Evolutionary conservation across 208 protist genomes (phyloP).

Genomic region (Acanthamoeba lenticulata): DNA sequence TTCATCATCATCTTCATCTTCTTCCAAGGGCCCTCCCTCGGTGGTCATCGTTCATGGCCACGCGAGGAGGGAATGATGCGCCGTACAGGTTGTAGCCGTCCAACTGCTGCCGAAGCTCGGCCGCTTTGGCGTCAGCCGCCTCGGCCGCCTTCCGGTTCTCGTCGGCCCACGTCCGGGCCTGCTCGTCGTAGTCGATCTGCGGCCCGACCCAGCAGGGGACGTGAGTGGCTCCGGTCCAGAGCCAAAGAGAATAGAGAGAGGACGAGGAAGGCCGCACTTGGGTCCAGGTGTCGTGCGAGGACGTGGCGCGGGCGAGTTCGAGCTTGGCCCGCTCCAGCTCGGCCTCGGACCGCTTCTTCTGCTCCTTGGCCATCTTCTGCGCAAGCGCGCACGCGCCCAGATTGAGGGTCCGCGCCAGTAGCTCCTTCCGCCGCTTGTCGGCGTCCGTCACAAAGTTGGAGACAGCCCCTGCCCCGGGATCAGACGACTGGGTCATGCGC

Average conservation of each 20-base stretch:
- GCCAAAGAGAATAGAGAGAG: not conserved
- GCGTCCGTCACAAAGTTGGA: slow-evolving; percentile 77
- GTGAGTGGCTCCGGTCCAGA: not conserved
- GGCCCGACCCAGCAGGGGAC: too few species aligned
- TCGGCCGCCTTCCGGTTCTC: slow-evolving; percentile 4
- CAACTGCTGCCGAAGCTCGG: not conserved
- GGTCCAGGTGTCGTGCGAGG: slow-evolving; percentile 66
- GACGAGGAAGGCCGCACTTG: not conserved
- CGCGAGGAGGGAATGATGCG: not conserved
- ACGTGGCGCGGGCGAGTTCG: not conserved
- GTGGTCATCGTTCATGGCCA: too few species aligned
- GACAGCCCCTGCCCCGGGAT: slow-evolving; percentile 30
- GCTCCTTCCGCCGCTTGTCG: slow-evolving; percentile 72
- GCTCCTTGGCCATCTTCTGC: slow-evolving; percentile 70
- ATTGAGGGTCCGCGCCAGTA: slow-evolving; percentile 65
- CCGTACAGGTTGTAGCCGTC: not conserved
- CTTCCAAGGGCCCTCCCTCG: too few species aligned
- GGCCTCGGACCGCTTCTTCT: slow-evolving; percentile 66
- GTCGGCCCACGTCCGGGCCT: slow-evolving; percentile 13
- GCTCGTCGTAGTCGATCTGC: slow-evolving; percentile 47
- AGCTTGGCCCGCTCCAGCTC: not conserved
- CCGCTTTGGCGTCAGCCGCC: not conserved
- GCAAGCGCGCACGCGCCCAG: slow-evolving; percentile 68
- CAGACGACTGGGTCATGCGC: not conserved
- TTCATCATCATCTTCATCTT: not conserved